These are phyloP conservation scores for Boechera retrofracta DNA, from an alignment of 345 rosid species.

Conservation along the genomic window DNA sequence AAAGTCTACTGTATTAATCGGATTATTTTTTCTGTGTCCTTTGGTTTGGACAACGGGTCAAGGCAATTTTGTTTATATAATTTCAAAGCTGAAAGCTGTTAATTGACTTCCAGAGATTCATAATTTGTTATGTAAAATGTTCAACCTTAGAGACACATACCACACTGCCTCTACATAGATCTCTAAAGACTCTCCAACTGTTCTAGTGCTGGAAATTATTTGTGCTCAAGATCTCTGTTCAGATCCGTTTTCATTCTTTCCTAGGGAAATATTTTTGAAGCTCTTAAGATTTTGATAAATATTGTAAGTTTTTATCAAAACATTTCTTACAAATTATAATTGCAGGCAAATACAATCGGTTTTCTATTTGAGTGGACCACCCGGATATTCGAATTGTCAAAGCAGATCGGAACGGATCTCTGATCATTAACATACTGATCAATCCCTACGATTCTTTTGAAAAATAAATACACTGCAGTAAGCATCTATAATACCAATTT, in stretches of 20 bases:
- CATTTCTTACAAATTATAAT: too few species aligned
- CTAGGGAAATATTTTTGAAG: too few species aligned
- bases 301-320: too few species aligned
- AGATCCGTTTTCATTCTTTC: background rate
- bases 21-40: constrained; percentile 8
- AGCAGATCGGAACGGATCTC: too few species aligned
- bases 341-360: too few species aligned
- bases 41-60: constrained; percentile 34
- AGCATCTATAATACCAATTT: too few species aligned
- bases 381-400: too few species aligned
- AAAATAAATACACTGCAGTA: too few species aligned
- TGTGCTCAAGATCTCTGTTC: constrained; percentile 5
- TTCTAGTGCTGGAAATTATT: constrained; percentile 26
- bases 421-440: too few species aligned
- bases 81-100: constrained; percentile 15
- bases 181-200: constrained; percentile 39
- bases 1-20: background rate
- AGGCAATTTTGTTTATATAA: background rate
- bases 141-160: constrained; percentile 18
- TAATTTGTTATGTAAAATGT: constrained; percentile 23
- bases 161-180: constrained; percentile 25
- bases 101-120: constrained; percentile 14
- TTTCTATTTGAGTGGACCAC: too few species aligned
- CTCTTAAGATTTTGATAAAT: too few species aligned
- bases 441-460: too few species aligned